Base-by-base conservation (phyloP, 2,329 filamentous ascomycete genomes). In the Fusarium cyanostomum region DNA sequence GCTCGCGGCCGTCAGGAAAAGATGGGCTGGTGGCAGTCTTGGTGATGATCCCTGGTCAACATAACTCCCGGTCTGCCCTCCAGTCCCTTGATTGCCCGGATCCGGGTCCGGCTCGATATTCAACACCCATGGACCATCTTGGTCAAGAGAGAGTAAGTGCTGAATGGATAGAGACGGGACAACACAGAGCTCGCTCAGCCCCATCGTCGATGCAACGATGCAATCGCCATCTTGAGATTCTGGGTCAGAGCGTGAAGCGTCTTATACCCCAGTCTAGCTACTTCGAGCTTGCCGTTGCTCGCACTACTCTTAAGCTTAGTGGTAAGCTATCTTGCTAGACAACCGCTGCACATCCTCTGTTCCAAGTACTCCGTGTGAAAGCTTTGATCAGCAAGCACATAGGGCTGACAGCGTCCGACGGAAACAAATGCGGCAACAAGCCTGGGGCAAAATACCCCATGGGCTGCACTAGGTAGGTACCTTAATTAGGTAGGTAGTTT, bases 11-110 rank as follows among this genome's bases (percentile, higher is more conserved):
- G 45, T 59, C 60, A 55, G 67, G 53, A 67, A 62, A 67, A 67
- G 56, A 54, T 70, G 64, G 68, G 60, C 51, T 61, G 44, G 53
- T 49, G 49, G 52, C 45, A 56, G 62, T 51, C 52, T 42, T 43
- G 31, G 35, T 52, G 35, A 59, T 52, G 35, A 59, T 43, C 68
- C 56, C 68, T 68, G 52, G 49, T 61, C 59, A 55, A 52, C 45
- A 35, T 44, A 34, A 49, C 46, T 52, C 67, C 67, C 51, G 64
- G 61, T 64, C 59, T 69, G 38, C 50, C 61, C 58, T 59, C 61
- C 58, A 38, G 57, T 62, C 51, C 49, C 28, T 56, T 45, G 44
- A 37, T 51, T 56, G 44, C 54, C 59, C 60, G 56, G 62, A 27
- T 42, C 56, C 59, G 56, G 55, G 58, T 49, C 50, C 46, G 61